A percentile compares a stretch with the other conserved stretches of the same genome.
Evolutionary conservation across 2,329 filamentous ascomycete genomes (phyloP).

Genomic region (Pseudocercospora vitis): DNA sequence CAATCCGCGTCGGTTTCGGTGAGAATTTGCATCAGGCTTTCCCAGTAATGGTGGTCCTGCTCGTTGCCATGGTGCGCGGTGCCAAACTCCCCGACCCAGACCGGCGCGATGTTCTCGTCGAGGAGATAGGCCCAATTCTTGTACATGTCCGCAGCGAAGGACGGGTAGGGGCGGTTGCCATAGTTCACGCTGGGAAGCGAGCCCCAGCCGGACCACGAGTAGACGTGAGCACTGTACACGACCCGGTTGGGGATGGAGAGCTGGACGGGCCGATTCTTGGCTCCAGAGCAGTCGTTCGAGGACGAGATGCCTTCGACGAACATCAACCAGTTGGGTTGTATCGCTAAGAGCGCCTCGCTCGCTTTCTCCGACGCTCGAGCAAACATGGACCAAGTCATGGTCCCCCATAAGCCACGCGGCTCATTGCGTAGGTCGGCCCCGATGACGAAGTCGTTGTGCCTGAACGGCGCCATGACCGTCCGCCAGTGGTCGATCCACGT

Average conservation of each 20-base stretch:
- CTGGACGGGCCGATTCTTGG: conserved; percentile 55
- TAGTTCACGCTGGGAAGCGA: conserved; percentile 56
- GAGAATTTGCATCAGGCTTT: conserved; percentile 61
- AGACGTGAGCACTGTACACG: conserved; percentile 69
- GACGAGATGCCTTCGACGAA: conserved; percentile 68
- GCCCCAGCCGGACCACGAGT: conserved; percentile 68
- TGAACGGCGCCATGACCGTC: conserved; percentile 60
- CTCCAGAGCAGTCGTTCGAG: conserved; percentile 63
- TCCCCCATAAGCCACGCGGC: conserved; percentile 67
- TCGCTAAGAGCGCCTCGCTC: conserved; percentile 59
- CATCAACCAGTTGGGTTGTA: conserved; percentile 66
- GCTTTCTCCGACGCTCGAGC: conserved; percentile 63
- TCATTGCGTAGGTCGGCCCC: conserved; percentile 69
- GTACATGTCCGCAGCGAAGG: conserved; percentile 64
- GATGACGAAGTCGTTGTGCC: conserved; percentile 61
- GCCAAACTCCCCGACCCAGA: conserved; percentile 70
- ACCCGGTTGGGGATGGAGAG: conserved; percentile 57
- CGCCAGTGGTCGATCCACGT: conserved; percentile 67
- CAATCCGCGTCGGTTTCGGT: conserved; percentile 54
- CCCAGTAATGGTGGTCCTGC: conserved; percentile 66
- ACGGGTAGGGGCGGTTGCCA: conserved; percentile 59
- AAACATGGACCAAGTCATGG: conserved; percentile 66
- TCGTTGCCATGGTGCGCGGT: conserved; percentile 55
- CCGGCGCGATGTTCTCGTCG: conserved; percentile 56
- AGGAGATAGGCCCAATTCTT: conserved; percentile 67